A percentile compares a stretch with the other conserved stretches of the same genome.
These are phyloP conservation scores for Crithidia sp. DNA, from an alignment of 208 protist species.

Conservation along the genomic window DNA sequence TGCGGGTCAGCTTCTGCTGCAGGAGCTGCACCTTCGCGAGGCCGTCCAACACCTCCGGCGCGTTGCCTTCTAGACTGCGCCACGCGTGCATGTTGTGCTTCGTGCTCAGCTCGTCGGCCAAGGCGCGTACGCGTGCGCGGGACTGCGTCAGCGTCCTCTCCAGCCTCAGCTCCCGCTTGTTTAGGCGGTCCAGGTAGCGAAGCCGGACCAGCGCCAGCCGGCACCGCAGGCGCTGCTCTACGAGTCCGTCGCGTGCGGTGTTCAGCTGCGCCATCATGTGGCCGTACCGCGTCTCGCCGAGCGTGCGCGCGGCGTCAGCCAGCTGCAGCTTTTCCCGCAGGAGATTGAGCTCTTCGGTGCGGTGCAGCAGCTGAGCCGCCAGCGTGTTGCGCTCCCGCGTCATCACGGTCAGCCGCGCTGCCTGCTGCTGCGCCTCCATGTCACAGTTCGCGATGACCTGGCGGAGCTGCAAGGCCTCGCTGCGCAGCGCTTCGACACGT, in stretches of 20 bases:
- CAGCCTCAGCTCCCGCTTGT: slow-evolving; percentile 86
- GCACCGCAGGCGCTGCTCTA: slow-evolving; percentile 93
- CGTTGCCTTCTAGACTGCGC: slow-evolving; percentile 96
- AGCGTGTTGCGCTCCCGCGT: slow-evolving; percentile 97
- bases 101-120: slow-evolving; percentile 97
- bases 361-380: slow-evolving; percentile 95
- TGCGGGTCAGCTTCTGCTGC: slow-evolving; percentile 95
- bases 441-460: slow-evolving; percentile 96
- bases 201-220: slow-evolving; percentile 80
- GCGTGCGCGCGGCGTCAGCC: slow-evolving; percentile 93
- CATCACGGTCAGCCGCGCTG: slow-evolving; percentile 92
- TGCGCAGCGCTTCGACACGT: slow-evolving; percentile 65
- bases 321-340: slow-evolving; percentile 98
- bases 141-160: slow-evolving; percentile 93
- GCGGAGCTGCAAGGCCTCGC: slow-evolving; percentile 92
- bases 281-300: slow-evolving; percentile 96
- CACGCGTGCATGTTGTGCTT: slow-evolving; percentile 99
- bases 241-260: slow-evolving; percentile 87
- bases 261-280: slow-evolving; percentile 89
- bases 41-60: slow-evolving; percentile 94
- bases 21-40: slow-evolving; percentile 98
- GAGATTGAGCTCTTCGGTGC: slow-evolving; percentile 97
- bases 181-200: slow-evolving; percentile 88
- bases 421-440: slow-evolving; percentile 85
- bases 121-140: slow-evolving; percentile 89